Evolutionary conservation across 202 grass and related monocot genomes (phyloP).

Genomic region (Tripidium arundinaceum): DNA sequence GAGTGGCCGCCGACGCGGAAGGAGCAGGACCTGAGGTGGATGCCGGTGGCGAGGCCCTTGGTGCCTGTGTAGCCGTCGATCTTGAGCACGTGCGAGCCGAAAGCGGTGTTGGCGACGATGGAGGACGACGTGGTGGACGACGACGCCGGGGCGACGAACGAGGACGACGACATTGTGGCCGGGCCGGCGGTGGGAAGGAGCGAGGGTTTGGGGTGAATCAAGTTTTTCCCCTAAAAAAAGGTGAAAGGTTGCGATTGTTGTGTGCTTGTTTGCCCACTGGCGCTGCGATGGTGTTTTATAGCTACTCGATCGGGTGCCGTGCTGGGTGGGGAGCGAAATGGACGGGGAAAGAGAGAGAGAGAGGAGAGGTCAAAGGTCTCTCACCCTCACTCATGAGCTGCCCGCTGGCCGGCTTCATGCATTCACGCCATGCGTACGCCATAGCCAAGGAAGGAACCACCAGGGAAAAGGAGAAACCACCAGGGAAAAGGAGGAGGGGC

Average conservation of each 20-base stretch:
- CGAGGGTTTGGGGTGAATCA: background rate
- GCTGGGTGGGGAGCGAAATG: no score
- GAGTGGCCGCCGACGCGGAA: slow-evolving; percentile 30
- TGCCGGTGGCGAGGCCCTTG: slow-evolving; percentile 11
- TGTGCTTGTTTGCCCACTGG: background rate
- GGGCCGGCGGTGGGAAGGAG: background rate
- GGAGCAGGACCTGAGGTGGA: slow-evolving; percentile 28
- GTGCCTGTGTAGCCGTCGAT: slow-evolving; percentile 12
- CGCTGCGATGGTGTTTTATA: background rate
- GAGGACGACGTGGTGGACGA: background rate
- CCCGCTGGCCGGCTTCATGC: background rate
- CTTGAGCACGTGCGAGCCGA: background rate
- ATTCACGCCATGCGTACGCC: background rate
- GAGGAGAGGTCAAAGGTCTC: no score
- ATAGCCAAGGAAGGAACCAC: background rate
- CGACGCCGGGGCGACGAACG: background rate
- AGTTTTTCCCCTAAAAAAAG: background rate
- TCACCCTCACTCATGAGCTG: no score
- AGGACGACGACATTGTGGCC: background rate
- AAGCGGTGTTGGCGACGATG: background rate
- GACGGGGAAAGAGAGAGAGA: no score
- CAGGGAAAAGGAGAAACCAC: background rate
- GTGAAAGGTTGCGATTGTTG: background rate
- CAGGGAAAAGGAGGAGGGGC: background rate
- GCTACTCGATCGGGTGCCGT: background rate